Evolutionary conservation across 2,329 filamentous ascomycete genomes (phyloP).

Genomic region (Aureobasidium mangrovei): DNA sequence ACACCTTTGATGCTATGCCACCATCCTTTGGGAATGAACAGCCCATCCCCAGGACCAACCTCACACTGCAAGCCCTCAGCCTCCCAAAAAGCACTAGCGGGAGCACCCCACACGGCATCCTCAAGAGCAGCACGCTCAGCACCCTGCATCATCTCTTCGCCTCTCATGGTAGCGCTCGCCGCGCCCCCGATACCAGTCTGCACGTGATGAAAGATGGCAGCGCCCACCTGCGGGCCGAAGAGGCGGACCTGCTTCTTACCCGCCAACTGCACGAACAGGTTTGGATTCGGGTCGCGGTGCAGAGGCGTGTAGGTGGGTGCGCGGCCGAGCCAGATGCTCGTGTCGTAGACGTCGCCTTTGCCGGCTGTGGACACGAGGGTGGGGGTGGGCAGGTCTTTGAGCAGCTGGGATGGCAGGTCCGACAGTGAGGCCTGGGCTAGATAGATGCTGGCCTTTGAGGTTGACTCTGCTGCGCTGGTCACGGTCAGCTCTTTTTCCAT

Average conservation of each 20-base stretch:
- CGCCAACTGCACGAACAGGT: constrained; percentile 77
- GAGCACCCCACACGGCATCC: constrained; percentile 57
- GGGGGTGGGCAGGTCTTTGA: constrained; percentile 60
- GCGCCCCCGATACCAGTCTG: constrained; percentile 32
- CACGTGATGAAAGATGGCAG: constrained; percentile 52
- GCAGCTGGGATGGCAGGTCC: constrained; percentile 56
- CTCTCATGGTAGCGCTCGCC: constrained; percentile 50
- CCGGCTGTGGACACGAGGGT: constrained; percentile 53
- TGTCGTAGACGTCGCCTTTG: constrained; percentile 76
- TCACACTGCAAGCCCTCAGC: constrained; percentile 40
- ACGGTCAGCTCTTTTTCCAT: neutral
- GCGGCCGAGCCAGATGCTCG: constrained; percentile 80
- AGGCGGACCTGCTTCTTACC: constrained; percentile 66
- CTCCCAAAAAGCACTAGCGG: constrained; percentile 20
- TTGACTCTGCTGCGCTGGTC: neutral
- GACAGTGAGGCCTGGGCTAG: constrained; percentile 72
- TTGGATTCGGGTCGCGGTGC: constrained; percentile 89
- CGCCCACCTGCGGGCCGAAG: constrained; percentile 55
- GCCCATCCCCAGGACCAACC: constrained; percentile 56
- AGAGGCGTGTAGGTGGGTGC: constrained; percentile 83
- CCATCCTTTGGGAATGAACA: constrained; percentile 78
- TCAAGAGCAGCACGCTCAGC: constrained; percentile 59
- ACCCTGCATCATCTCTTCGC: constrained; percentile 87
- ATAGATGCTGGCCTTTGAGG: constrained; percentile 51
- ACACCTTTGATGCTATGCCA: constrained; percentile 74